These are phyloP conservation scores for Populus hybrid DNA, from an alignment of 441 rosid species.

Conservation along the genomic window DNA sequence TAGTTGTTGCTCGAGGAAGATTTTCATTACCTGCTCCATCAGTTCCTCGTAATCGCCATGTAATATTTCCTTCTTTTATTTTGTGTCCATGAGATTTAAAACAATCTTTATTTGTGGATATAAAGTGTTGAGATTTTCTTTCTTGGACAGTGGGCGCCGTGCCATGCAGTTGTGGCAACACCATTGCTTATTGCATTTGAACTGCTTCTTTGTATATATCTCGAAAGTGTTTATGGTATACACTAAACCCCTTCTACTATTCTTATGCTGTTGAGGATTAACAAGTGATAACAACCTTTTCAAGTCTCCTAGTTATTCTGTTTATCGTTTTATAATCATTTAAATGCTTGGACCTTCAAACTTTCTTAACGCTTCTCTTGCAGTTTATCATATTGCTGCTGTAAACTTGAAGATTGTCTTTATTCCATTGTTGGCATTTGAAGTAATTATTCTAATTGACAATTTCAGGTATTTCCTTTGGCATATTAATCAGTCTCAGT, in stretches of 20 bases:
- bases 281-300: background rate
- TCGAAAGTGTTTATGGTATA: conserved; percentile 71
- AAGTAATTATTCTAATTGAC: conserved; percentile 73
- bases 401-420: conserved; percentile 89
- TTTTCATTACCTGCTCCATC: conserved; percentile 97
- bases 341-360: background rate
- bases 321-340: background rate
- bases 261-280: conserved; percentile 5
- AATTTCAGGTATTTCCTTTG: conserved; percentile 68
- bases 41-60: conserved; percentile 87
- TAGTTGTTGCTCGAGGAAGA: conserved; percentile 88
- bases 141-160: conserved; percentile 96
- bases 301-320: background rate
- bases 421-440: conserved; percentile 79
- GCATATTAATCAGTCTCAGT: background rate
- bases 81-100: background rate
- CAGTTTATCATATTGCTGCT: conserved; percentile 60
- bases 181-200: conserved; percentile 94
- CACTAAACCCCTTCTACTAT: conserved; percentile 7
- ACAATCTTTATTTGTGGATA: background rate
- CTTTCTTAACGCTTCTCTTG: conserved; percentile 14
- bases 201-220: conserved; percentile 91
- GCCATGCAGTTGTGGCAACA: conserved; percentile 91
- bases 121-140: conserved; percentile 16
- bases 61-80: conserved; percentile 27